Evolutionary conservation across 768 basidiomycete genomes (phyloP).

Genomic region (Auriscalpium vulgare): DNA sequence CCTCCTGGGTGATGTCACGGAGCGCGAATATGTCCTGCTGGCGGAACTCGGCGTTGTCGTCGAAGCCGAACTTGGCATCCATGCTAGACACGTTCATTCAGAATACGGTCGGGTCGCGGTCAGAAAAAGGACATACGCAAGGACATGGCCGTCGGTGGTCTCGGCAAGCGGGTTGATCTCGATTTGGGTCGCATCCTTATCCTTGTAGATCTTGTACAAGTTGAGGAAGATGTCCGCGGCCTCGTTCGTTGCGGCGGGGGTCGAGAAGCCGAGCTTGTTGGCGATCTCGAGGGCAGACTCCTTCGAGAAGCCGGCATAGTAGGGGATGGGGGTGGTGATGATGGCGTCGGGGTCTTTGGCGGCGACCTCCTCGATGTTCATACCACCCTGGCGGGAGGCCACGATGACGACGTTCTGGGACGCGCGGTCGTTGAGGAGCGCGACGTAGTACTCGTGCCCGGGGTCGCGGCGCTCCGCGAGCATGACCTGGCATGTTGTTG

Average conservation of each 20-base stretch:
- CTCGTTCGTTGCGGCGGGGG: constrained; percentile 60
- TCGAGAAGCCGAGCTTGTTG: constrained; percentile 84
- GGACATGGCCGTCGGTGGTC: constrained; percentile 82
- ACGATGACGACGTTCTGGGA: constrained; percentile 88
- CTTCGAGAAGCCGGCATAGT: constrained; percentile 71
- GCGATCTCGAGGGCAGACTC: constrained; percentile 70
- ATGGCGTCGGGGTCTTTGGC: constrained; percentile 92
- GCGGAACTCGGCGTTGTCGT: constrained; percentile 98
- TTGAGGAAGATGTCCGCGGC: constrained; percentile 93
- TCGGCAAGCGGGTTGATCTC: constrained; percentile 98
- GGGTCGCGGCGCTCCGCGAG: constrained; percentile 91
- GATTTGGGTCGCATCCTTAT: constrained; percentile 98
- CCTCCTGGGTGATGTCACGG: constrained; percentile 91
- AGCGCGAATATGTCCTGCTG: constrained; percentile 85
- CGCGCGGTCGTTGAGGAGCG: constrained; percentile 90
- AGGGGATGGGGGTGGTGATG: constrained; percentile 89
- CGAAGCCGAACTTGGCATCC: constrained; percentile 99
- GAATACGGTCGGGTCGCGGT: constrained; percentile 2
- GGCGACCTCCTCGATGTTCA: constrained; percentile 99
- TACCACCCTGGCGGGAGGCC: constrained; percentile 90
- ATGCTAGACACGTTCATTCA: constrained; percentile 50
- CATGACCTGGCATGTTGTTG: constrained; percentile 67
- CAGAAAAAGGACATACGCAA: constrained; percentile 59
- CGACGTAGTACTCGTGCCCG: constrained; percentile 96
- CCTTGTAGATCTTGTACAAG: constrained; percentile 94